phyloP scores from a whole-genome alignment of 257 asterid species.

The Galeopsis tetrahit region DNA sequence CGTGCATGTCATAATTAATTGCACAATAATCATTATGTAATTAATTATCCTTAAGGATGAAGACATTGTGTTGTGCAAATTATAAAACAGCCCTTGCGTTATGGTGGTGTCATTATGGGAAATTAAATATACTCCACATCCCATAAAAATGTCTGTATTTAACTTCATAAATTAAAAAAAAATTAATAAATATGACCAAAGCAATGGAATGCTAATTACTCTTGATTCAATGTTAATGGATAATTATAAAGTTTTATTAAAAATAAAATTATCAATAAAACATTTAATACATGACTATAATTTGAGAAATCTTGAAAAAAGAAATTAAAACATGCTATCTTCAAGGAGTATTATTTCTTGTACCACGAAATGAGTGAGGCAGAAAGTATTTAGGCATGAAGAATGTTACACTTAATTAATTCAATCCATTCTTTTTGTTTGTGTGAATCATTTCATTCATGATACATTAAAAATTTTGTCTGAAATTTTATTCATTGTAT shows the following conservation, averaged over 20 bases:
- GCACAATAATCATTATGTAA: slow-evolving; percentile 30
- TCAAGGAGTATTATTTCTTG: too few species aligned
- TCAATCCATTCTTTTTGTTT: not conserved
- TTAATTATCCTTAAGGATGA: slow-evolving; percentile 44
- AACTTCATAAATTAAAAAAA: too few species aligned
- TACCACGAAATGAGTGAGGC: slow-evolving; percentile 21
- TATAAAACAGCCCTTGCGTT: slow-evolving; percentile 25
- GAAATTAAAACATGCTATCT: too few species aligned
- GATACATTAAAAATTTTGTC: not conserved
- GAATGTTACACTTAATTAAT: not conserved
- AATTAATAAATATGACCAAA: too few species aligned
- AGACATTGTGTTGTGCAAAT: slow-evolving; percentile 32
- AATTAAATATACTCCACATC: too few species aligned
- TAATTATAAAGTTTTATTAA: too few species aligned
- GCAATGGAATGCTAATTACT: too few species aligned
- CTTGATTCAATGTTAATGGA: too few species aligned
- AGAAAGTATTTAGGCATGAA: slow-evolving; percentile 29
- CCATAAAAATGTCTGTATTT: too few species aligned
- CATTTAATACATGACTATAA: too few species aligned
- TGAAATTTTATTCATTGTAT: not conserved
- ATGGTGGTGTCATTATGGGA: slow-evolving; percentile 21
- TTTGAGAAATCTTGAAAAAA: too few species aligned
- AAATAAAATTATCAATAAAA: too few species aligned
- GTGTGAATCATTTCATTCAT: not conserved
- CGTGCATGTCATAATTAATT: not conserved